Base-by-base conservation (phyloP, 2,329 filamentous ascomycete genomes). In the Cercospora sp. region DNA sequence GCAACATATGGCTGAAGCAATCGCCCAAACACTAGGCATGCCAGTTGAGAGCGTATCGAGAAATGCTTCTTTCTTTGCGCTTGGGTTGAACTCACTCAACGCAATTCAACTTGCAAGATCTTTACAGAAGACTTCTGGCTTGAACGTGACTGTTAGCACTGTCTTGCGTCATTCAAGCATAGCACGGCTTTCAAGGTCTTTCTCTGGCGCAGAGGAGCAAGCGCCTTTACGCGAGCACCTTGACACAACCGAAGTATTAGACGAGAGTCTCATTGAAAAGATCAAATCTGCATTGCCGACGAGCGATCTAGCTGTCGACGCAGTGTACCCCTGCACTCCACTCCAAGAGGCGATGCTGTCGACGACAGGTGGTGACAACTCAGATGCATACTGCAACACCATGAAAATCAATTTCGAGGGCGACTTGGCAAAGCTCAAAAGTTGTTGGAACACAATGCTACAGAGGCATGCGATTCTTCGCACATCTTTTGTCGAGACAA, bases 301-400 rank as follows among this genome's bases (percentile, higher is more conserved):
- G 68, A 36, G 31, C 30, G 55, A 66, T 3, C 48, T 57, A 3
- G 23, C 72, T 0, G 81, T 91, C 2, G 79, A 85, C 31, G 82
- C 81, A 1, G 83, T 96, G 8, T 80, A 94, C 5, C 93, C 93
- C 0, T 97, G 94, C 76, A 96, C 93, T 1, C 91, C 93, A 0
- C 81, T 97, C 0, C 94, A 97, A 77, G 91, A 96, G 80, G 91
- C 90, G 0, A 97, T 97, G 93, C 82, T 97, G 0, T 89, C 88
- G 2, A 86, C 87, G 8, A 80, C 80, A 28, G 72, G 77, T 3
- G 80, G 80, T 73, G 82, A 69, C 2, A 79, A 79, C 1, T 77
- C 81, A 10, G 79, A 80, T 1, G 83, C 88, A 1, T 97, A 97
- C 76, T 88, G 86, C 74, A 97, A 96, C 76, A 87, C 86, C 59